Percentiles rank a stretch among this genome's conserved stretches.
Conservation (phyloP, 768 basidiomycete genomes). For the Phylloporus rhodoxanthus region DNA sequence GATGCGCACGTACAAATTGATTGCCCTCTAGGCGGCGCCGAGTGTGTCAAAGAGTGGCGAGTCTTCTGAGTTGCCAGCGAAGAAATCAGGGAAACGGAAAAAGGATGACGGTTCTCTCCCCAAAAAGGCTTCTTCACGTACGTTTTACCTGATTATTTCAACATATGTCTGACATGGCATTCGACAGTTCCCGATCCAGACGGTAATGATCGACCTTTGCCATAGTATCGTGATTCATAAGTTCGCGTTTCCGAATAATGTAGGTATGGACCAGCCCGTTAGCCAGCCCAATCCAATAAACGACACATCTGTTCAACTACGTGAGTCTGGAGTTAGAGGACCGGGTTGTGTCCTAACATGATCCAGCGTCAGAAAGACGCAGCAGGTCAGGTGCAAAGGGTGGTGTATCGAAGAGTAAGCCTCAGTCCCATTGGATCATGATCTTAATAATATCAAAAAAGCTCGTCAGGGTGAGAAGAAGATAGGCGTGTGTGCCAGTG, state of each 20-base stretch:
- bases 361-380: slow-evolving; percentile 1
- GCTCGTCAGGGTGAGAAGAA: neutral
- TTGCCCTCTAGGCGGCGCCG: slow-evolving; percentile 8
- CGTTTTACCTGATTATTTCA: neutral
- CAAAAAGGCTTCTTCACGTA: slow-evolving; percentile 11
- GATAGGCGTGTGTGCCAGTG: slow-evolving; percentile 12
- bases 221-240: neutral
- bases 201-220: slow-evolving; percentile 2
- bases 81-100: slow-evolving; percentile 7
- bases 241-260: neutral
- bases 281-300: neutral
- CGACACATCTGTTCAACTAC: slow-evolving; percentile 3
- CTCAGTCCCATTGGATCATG: neutral
- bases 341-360: slow-evolving; percentile 1
- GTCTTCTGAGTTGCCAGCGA: neutral
- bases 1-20: neutral
- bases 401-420: slow-evolving; percentile 9
- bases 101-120: neutral
- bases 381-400: neutral
- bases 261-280: slow-evolving; percentile 4
- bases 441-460: slow-evolving; percentile 9
- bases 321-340: slow-evolving; percentile 5
- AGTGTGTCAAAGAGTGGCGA: neutral
- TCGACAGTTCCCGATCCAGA: slow-evolving; percentile 1
- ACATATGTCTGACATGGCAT: neutral